These are phyloP conservation scores for Tremella fuciformis DNA, from an alignment of 768 basidiomycete species.

Conservation along the genomic window DNA sequence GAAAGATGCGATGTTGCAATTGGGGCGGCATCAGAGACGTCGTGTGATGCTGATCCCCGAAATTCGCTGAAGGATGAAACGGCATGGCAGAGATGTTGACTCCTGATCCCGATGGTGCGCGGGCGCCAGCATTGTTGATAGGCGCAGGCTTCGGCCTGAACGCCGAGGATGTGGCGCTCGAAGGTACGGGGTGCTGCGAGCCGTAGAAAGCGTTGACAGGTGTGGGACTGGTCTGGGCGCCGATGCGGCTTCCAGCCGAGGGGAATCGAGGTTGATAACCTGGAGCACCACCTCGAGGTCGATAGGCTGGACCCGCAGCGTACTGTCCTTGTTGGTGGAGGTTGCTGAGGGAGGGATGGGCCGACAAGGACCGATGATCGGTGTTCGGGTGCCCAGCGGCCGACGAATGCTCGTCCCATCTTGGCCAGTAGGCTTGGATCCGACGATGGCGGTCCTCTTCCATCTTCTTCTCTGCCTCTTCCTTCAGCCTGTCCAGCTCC, in stretches of 20 bases:
- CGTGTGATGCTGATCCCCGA: constrained; percentile 23
- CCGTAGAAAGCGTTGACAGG: constrained; percentile 29
- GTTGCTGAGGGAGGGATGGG: constrained; percentile 32
- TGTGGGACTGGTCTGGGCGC: constrained; percentile 30
- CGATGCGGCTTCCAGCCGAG: constrained; percentile 25
- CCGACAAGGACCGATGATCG: constrained; percentile 14
- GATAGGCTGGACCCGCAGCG: constrained; percentile 33
- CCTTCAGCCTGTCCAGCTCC: constrained; percentile 38
- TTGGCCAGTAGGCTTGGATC: constrained; percentile 1
- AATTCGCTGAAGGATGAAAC: constrained; percentile 25
- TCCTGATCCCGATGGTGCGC: constrained; percentile 18
- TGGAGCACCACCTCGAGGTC: constrained; percentile 26
- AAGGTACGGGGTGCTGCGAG: constrained; percentile 17
- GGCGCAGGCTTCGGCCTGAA: not conserved
- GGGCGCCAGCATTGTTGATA: not conserved
- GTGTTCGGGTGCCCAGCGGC: not conserved
- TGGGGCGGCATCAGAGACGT: constrained; percentile 50
- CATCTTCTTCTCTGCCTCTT: constrained; percentile 40
- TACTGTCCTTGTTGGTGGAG: constrained; percentile 23
- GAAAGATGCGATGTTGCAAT: constrained; percentile 51
- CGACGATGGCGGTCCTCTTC: constrained; percentile 29
- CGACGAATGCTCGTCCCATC: constrained; percentile 6
- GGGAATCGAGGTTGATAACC: constrained; percentile 41
- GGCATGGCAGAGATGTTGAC: constrained; percentile 36
- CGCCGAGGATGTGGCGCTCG: constrained; percentile 5